Conservation (phyloP, 768 basidiomycete species). For the Tricholoma sp. region DNA sequence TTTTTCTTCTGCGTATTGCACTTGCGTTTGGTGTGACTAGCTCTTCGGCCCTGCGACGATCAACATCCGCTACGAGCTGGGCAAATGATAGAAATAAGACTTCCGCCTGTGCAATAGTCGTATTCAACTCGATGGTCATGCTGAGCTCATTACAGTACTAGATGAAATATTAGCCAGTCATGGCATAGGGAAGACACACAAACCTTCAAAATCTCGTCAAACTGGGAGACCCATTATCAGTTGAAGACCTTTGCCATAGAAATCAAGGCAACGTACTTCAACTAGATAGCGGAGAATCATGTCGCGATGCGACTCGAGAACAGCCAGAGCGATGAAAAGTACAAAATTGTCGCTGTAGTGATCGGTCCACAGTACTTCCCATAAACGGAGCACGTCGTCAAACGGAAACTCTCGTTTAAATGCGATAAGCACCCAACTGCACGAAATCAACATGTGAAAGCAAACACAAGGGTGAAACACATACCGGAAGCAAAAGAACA, state of each 20-base stretch:
- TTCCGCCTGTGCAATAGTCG: constrained; percentile 93
- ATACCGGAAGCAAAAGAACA: constrained; percentile 98
- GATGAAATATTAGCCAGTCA: constrained; percentile 1
- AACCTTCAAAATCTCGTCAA: constrained; percentile 77
- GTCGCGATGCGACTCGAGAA: constrained; percentile 92
- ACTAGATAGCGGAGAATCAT: constrained; percentile 93
- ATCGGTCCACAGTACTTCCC: constrained; percentile 94
- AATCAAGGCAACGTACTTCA: constrained; percentile 49
- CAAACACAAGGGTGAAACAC: constrained; percentile 9
- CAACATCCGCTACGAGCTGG: constrained; percentile 84
- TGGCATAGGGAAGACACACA: constrained; percentile 5
- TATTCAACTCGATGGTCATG: constrained; percentile 96
- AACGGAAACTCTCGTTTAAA: constrained; percentile 98
- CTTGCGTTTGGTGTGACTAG: constrained; percentile 31
- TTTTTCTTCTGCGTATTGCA: constrained; percentile 19
- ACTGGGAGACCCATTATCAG: constrained; percentile 35
- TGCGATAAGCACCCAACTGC: constrained; percentile 83
- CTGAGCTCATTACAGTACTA: constrained; percentile 92
- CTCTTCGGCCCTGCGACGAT: constrained; percentile 69
- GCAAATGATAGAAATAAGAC: constrained; percentile 92
- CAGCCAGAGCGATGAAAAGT: constrained; percentile 91
- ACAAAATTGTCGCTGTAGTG: constrained; percentile 85
- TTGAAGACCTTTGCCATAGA: background rate
- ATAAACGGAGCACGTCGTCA: constrained; percentile 80
- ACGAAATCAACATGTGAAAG: background rate